Percentiles rank a stretch among this genome's conserved stretches.
Evolutionary conservation across 1,284 basidiomycete genomes (phyloP).

Genomic region (Tilletia caries): DNA sequence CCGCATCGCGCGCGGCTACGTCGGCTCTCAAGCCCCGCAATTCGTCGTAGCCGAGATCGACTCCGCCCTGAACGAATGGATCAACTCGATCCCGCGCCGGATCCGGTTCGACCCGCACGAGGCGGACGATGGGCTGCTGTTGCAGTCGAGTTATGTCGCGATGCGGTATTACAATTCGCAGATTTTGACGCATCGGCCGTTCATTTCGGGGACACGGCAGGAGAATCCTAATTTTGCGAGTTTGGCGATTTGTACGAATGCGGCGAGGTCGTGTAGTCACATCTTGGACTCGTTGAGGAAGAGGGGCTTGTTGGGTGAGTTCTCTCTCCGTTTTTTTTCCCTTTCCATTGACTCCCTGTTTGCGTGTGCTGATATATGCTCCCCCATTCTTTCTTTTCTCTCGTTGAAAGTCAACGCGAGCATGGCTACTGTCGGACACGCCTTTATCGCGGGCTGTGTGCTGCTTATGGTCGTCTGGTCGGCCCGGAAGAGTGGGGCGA

Average conservation of each 20-base stretch:
- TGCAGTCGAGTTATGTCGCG: conserved; percentile 37
- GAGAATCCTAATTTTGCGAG: conserved; percentile 44
- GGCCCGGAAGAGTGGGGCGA: conserved; percentile 32
- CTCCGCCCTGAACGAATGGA: conserved; percentile 44
- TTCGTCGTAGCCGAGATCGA: conserved; percentile 46
- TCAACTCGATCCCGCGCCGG: conserved; percentile 38
- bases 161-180: conserved; percentile 36
- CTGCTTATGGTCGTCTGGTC: conserved; percentile 41
- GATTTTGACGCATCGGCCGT: conserved; percentile 45
- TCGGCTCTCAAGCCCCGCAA: conserved; percentile 39
- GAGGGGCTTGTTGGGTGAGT: conserved; percentile 23
- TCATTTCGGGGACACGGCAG: conserved; percentile 37
- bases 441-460: conserved; percentile 29
- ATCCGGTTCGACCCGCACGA: conserved; percentile 39
- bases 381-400: neutral
- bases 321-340: conserved; percentile 19
- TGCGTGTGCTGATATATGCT: neutral
- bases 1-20: conserved; percentile 35
- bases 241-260: conserved; percentile 47
- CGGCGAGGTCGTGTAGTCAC: conserved; percentile 40
- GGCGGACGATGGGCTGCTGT: conserved; percentile 32
- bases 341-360: no score
- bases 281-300: conserved; percentile 30
- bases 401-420: neutral
- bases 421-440: conserved; percentile 13